These are phyloP conservation scores for Chernovozyma aurita DNA, from an alignment of 1,139 yeast genomes.

Conservation along the genomic window DNA sequence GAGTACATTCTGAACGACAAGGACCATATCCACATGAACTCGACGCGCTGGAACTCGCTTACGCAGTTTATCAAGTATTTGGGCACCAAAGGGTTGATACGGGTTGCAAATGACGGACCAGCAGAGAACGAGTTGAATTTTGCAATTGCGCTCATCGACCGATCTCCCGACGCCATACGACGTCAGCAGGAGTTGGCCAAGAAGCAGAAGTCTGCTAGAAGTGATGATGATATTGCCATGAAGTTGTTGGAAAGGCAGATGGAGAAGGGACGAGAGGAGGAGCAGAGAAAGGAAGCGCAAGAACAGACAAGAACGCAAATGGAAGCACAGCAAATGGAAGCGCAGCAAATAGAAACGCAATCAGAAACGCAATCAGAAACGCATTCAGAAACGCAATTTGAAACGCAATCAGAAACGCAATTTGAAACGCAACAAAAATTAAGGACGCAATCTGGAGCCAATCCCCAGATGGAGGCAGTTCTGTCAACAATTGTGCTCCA, in stretches of 20 bases:
- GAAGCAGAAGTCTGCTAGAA: constrained; percentile 14
- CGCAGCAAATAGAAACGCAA: no score
- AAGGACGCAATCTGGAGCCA: no score
- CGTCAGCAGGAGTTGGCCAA: constrained; percentile 8
- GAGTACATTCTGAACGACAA: constrained; percentile 73
- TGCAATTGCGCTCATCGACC: constrained; percentile 28
- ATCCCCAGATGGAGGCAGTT: no score
- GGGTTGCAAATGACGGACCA: constrained; percentile 43
- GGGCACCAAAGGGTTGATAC: constrained; percentile 55
- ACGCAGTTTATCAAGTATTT: constrained; percentile 67
- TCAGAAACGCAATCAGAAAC: no score
- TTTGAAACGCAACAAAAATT: no score
- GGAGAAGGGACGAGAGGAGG: constrained; percentile 32
- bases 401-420: no score
- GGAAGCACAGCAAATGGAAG: no score
- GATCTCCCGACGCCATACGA: constrained; percentile 12
- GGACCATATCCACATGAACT: constrained; percentile 85
- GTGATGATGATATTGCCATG: constrained; percentile 24
- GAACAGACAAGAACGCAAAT: no score
- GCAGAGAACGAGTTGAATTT: constrained; percentile 36
- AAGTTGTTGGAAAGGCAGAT: constrained; percentile 52
- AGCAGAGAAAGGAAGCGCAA: no score
- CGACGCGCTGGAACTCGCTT: constrained; percentile 75
- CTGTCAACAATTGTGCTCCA: no score
- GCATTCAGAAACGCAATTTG: no score